A percentile compares a stretch with the other conserved stretches of the same genome.
These are phyloP conservation scores for Apiospora kogelbergensis DNA, from an alignment of 2,329 filamentous ascomycete species.

Conservation along the genomic window DNA sequence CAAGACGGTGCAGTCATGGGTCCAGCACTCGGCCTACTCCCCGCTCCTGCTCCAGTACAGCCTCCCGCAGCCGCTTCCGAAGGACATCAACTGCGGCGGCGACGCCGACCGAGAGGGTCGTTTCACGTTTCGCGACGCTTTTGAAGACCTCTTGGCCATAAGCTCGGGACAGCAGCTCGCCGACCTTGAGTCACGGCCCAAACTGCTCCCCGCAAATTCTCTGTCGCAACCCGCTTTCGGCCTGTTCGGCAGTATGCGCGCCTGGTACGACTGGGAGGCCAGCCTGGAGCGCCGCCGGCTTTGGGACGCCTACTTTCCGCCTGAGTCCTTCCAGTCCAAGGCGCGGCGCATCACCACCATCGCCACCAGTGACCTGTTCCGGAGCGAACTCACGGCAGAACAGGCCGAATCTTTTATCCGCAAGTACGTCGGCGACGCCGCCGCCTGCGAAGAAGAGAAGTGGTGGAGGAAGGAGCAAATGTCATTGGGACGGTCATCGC, in stretches of 20 bases:
- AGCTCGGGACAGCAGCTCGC: slow-evolving; percentile 40
- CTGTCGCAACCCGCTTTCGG: not conserved
- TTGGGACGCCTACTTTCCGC: slow-evolving; percentile 33
- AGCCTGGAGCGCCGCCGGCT: slow-evolving; percentile 38
- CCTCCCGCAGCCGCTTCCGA: slow-evolving; percentile 48
- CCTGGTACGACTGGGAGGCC: slow-evolving; percentile 42
- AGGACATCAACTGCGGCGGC: slow-evolving; percentile 34
- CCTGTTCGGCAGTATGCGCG: slow-evolving; percentile 32
- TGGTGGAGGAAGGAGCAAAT: not conserved
- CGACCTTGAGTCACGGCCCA: not conserved
- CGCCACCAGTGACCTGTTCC: not conserved
- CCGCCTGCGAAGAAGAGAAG: slow-evolving; percentile 10
- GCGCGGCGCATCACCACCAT: slow-evolving; percentile 5
- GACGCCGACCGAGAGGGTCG: slow-evolving; percentile 11
- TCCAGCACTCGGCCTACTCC: slow-evolving; percentile 42
- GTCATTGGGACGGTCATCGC: not conserved
- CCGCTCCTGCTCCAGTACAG: slow-evolving; percentile 41
- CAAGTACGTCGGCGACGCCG: slow-evolving; percentile 7
- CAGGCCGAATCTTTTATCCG: not conserved
- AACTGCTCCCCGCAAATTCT: not conserved
- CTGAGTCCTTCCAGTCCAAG: slow-evolving; percentile 8
- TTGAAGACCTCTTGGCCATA: slow-evolving; percentile 55
- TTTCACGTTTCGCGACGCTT: slow-evolving; percentile 57
- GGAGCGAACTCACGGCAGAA: not conserved
- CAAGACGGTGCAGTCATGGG: slow-evolving; percentile 34